These are phyloP conservation scores for Pyricularia pennisetigena DNA, from an alignment of 2,329 filamentous ascomycete species.

Conservation along the genomic window DNA sequence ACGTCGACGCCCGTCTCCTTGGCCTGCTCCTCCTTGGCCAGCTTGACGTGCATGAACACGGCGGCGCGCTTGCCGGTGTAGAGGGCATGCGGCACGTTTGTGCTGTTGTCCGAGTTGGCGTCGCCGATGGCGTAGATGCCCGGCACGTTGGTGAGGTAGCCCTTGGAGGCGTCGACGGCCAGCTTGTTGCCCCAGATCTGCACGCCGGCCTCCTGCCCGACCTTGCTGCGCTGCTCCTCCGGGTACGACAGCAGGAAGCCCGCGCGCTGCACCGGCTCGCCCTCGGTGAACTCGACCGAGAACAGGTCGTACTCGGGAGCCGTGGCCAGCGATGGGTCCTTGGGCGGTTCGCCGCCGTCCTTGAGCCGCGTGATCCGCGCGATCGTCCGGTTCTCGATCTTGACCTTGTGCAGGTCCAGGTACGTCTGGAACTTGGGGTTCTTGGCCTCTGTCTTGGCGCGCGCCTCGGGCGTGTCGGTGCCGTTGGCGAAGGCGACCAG, in stretches of 20 bases:
- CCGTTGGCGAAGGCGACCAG: slow-evolving; percentile 51
- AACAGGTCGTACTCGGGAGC: slow-evolving; percentile 44
- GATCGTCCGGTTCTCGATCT: slow-evolving; percentile 47
- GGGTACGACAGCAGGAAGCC: slow-evolving; percentile 43
- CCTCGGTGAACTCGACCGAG: slow-evolving; percentile 39
- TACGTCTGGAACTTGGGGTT: slow-evolving; percentile 38
- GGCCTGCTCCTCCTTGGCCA: slow-evolving; percentile 21
- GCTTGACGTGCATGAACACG: slow-evolving; percentile 36
- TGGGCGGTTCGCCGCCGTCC: slow-evolving; percentile 23
- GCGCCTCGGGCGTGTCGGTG: slow-evolving; percentile 35
- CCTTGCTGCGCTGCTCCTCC: slow-evolving; percentile 32
- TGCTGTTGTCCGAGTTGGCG: slow-evolving; percentile 47
- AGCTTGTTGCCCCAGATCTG: slow-evolving; percentile 32
- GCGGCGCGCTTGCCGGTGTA: slow-evolving; percentile 48
- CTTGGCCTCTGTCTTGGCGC: slow-evolving; percentile 25
- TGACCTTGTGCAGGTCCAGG: slow-evolving; percentile 38
- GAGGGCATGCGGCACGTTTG: slow-evolving; percentile 52
- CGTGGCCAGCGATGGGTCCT: slow-evolving; percentile 30
- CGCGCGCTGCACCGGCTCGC: slow-evolving; percentile 31
- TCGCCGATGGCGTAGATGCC: slow-evolving; percentile 52
- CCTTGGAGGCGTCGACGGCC: slow-evolving; percentile 20
- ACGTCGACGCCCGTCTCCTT: slow-evolving; percentile 24
- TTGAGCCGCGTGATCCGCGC: slow-evolving; percentile 33
- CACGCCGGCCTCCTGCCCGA: slow-evolving; percentile 39
- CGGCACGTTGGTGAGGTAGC: slow-evolving; percentile 35